Percentiles rank a stretch among this genome's conserved stretches.
phyloP scores from a whole-genome alignment of 352 stramenopile genomes.

The Sclerospora graminicola region DNA sequence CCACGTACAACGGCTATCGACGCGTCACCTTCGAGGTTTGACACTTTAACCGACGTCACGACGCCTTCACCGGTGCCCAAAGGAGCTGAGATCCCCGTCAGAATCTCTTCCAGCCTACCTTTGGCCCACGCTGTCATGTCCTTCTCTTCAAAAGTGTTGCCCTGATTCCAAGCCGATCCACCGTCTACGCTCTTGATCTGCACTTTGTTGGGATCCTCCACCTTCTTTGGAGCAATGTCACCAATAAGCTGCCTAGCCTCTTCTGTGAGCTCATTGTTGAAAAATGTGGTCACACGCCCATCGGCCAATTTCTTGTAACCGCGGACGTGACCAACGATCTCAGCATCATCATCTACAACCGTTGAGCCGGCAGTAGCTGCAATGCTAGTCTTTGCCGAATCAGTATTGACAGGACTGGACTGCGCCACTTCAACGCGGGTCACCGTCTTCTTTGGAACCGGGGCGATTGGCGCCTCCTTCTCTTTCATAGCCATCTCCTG shows the following conservation, averaged over 20 bases:
- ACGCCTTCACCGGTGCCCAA: conserved; percentile 26
- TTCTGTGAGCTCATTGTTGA: conserved; percentile 97
- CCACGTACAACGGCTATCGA: conserved; percentile 88
- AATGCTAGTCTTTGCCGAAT: conserved; percentile 1
- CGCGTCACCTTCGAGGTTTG: conserved; percentile 86
- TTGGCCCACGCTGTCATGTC: conserved; percentile 86
- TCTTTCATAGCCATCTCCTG: conserved; percentile 52
- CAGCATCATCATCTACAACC: conserved; percentile 50
- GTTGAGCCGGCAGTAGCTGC: conserved; percentile 4
- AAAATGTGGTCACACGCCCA: conserved; percentile 97
- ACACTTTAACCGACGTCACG: conserved; percentile 54
- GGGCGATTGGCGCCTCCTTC: conserved; percentile 23
- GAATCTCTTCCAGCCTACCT: conserved; percentile 49
- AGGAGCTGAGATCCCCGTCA: conserved; percentile 31
- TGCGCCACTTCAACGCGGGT: conserved; percentile 52
- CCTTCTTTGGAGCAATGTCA: conserved; percentile 89
- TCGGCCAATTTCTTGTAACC: conserved; percentile 96
- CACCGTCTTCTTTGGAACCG: conserved; percentile 37
- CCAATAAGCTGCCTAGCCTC: conserved; percentile 96
- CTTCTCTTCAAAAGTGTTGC: conserved; percentile 90
- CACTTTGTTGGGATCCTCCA: conserved; percentile 55
- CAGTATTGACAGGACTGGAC: conserved; percentile 13
- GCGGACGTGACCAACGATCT: conserved; percentile 55
- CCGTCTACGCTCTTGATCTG: conserved; percentile 80
- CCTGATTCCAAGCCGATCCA: conserved; percentile 89